Conservation (phyloP, 1,139 yeast species). For the Candida frijolesensis region DNA sequence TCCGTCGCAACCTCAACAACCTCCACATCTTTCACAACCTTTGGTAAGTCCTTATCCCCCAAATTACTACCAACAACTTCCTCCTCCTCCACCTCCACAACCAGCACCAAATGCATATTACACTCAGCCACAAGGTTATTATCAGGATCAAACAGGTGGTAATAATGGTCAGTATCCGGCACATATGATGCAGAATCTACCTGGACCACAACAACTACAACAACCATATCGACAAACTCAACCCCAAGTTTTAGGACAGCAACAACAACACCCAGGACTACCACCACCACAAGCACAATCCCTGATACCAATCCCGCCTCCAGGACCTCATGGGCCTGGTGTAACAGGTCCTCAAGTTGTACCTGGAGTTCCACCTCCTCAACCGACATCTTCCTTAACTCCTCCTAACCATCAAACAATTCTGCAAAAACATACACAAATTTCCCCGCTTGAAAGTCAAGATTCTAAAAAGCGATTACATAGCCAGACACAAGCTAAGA, state of each 20-base stretch:
- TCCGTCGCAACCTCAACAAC: slow-evolving; percentile 2
- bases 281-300: slow-evolving; percentile 7
- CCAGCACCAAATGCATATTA: slow-evolving; percentile 4
- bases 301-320: slow-evolving; percentile 1
- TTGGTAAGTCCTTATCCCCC: slow-evolving; percentile 5
- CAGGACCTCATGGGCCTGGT: neutral
- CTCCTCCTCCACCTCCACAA: slow-evolving; percentile 5
- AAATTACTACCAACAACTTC: slow-evolving; percentile 7
- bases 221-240: slow-evolving; percentile 5
- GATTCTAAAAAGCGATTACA: slow-evolving; percentile 14
- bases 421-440: neutral
- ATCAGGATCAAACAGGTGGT: neutral
- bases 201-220: slow-evolving; percentile 11
- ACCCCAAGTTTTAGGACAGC: slow-evolving; percentile 5
- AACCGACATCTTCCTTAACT: slow-evolving; percentile 1
- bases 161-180: slow-evolving; percentile 1
- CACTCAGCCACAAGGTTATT: slow-evolving; percentile 1
- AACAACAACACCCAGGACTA: slow-evolving; percentile 7
- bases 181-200: slow-evolving; percentile 11
- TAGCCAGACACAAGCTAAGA: slow-evolving; percentile 8
- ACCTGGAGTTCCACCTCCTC: neutral
- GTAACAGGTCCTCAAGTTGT: no score
- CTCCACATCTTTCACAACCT: neutral
- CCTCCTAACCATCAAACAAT: neutral
- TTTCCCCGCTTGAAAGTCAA: slow-evolving; percentile 3